Percentiles rank a stretch among this genome's conserved stretches.
Evolutionary conservation across 257 asterid genomes (phyloP).

Genomic region (Solanum pinnatisectum): DNA sequence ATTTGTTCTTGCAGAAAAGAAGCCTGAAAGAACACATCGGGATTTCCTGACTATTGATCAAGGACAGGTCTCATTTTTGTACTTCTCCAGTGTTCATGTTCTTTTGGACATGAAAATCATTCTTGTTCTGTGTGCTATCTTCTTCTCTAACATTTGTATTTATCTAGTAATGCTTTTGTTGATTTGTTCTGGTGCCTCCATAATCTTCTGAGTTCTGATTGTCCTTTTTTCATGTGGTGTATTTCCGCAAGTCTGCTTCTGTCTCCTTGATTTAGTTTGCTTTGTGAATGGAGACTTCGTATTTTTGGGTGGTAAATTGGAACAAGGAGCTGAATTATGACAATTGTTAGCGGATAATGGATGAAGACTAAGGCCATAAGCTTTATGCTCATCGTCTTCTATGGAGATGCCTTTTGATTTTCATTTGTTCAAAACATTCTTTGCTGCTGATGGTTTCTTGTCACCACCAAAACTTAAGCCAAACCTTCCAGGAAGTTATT

Average conservation of each 20-base stretch:
- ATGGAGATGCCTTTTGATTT: background rate
- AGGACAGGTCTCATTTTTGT: conserved; percentile 5
- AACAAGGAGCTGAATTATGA: background rate
- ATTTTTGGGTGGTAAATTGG: background rate
- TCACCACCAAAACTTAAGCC: background rate
- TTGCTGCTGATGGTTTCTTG: background rate
- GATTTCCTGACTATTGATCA: background rate
- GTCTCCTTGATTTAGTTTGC: background rate
- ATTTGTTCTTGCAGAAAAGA: too few species aligned
- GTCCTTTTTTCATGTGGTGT: background rate
- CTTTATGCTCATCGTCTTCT: background rate
- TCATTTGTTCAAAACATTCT: background rate
- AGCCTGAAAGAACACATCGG: too few species aligned
- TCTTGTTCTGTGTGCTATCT: background rate
- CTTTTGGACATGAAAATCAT: background rate
- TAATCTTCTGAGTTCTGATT: background rate
- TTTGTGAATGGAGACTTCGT: background rate
- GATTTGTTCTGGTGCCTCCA: background rate
- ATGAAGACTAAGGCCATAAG: background rate
- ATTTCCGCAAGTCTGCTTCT: background rate
- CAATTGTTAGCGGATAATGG: background rate
- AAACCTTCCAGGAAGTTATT: background rate
- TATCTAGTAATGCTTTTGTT: background rate
- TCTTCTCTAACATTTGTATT: background rate
- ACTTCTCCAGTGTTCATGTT: background rate